These are phyloP conservation scores for Lactarius sp. DNA, from an alignment of 768 basidiomycete genomes.

Conservation along the genomic window DNA sequence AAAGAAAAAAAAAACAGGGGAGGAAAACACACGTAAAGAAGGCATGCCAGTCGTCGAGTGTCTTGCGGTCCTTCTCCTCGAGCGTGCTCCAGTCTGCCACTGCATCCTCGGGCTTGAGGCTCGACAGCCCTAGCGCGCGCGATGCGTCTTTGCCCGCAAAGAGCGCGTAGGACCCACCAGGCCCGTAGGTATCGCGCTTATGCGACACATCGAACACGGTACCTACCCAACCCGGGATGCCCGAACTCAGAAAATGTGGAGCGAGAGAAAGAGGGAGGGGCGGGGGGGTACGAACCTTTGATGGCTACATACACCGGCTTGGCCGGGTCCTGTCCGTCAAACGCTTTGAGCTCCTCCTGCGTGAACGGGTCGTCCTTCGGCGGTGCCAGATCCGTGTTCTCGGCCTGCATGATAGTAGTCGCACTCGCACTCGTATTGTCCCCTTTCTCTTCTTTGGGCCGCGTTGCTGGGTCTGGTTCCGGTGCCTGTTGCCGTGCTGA, in stretches of 20 bases:
- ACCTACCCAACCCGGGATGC: conserved; percentile 40
- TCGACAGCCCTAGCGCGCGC: conserved; percentile 83
- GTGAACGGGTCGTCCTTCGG: conserved; percentile 81
- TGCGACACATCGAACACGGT: conserved; percentile 85
- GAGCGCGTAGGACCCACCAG: conserved; percentile 69
- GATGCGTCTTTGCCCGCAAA: conserved; percentile 96
- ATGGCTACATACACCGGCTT: conserved; percentile 89
- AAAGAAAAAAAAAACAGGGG: neutral
- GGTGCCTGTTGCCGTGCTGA: neutral
- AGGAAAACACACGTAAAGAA: conserved; percentile 72
- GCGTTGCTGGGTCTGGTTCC: conserved; percentile 25
- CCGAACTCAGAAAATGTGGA: neutral
- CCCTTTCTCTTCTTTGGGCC: conserved; percentile 11
- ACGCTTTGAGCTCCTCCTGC: conserved; percentile 57
- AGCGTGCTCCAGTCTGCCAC: conserved; percentile 80
- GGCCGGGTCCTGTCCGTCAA: conserved; percentile 58
- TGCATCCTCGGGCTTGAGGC: conserved; percentile 80
- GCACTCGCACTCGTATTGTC: conserved; percentile 28
- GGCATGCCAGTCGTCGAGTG: conserved; percentile 81
- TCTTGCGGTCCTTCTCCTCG: conserved; percentile 65
- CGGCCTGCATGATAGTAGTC: conserved; percentile 70
- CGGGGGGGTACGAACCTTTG: conserved; percentile 54
- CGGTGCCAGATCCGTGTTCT: conserved; percentile 52
- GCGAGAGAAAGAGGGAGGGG: neutral
- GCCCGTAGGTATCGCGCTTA: conserved; percentile 87